Percentiles rank a stretch among this genome's conserved stretches.
Evolutionary conservation across 768 basidiomycete species (phyloP).

Genomic region (Phaeotremella skinneri): DNA sequence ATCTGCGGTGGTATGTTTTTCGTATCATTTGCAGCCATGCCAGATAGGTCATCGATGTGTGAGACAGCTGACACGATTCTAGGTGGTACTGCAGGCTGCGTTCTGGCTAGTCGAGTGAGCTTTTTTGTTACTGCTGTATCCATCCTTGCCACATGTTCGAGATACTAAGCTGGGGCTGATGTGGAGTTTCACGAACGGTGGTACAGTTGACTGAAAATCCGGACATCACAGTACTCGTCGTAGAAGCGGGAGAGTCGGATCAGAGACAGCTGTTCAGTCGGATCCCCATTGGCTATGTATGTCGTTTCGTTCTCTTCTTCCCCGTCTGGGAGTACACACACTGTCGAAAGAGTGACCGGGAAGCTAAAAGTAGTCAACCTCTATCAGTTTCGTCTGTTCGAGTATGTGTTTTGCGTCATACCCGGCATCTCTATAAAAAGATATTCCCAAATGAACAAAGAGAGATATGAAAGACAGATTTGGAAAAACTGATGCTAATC

Average conservation of each 20-base stretch:
- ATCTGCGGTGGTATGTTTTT: conserved; percentile 5
- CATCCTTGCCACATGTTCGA: not conserved
- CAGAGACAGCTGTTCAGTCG: conserved; percentile 16
- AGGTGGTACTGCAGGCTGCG: conserved; percentile 33
- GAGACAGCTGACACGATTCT: not conserved
- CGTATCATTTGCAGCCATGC: too few species aligned
- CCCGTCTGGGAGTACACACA: too few species aligned
- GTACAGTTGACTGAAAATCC: conserved; percentile 29
- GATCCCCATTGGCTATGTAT: conserved; percentile 24
- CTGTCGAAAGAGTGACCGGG: too few species aligned
- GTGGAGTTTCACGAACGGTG: too few species aligned
- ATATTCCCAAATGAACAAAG: too few species aligned
- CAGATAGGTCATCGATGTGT: too few species aligned
- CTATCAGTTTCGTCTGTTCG: too few species aligned
- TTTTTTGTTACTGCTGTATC: not conserved
- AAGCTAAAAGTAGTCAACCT: too few species aligned
- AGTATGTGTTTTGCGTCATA: not conserved
- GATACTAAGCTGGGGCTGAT: too few species aligned
- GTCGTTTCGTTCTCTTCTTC: not conserved
- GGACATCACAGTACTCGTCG: conserved; percentile 15
- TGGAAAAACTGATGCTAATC: not conserved
- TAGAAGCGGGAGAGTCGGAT: conserved; percentile 31
- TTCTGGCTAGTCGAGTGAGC: conserved; percentile 24
- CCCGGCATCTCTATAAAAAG: too few species aligned
- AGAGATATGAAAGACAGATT: too few species aligned